Conservation (phyloP, 2,329 filamentous ascomycete genomes). For the Penicillium janthinellum region DNA sequence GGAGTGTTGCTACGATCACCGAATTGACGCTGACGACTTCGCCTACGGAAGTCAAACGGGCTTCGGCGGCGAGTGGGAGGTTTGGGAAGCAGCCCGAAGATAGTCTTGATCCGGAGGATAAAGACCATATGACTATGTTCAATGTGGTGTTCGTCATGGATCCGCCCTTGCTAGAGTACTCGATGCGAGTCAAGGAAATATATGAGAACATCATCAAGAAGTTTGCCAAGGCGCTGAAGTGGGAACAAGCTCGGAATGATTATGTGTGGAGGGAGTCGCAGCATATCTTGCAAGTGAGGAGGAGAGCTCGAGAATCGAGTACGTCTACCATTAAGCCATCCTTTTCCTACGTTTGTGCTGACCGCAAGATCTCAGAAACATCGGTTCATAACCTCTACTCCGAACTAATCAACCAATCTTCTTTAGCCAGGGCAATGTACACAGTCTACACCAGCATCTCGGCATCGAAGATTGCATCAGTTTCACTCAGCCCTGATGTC, state of each 20-base stretch:
- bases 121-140: conserved; percentile 88
- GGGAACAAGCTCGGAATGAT: conserved; percentile 83
- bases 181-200: conserved; percentile 71
- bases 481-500: conserved; percentile 68
- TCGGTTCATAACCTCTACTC: conserved; percentile 44
- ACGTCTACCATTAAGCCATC: conserved; percentile 4
- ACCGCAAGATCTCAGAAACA: conserved; percentile 29
- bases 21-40: conserved; percentile 27
- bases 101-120: conserved; percentile 40
- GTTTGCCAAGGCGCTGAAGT: conserved; percentile 88
- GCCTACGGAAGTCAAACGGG: conserved; percentile 28
- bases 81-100: conserved; percentile 27
- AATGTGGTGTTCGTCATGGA: conserved; percentile 92
- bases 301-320: conserved; percentile 70
- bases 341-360: conserved; percentile 13
- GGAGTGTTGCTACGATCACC: conserved; percentile 32
- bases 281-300: conserved; percentile 76
- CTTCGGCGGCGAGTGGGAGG: conserved; percentile 25
- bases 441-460: conserved; percentile 81
- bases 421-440: conserved; percentile 78
- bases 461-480: conserved; percentile 79
- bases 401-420: conserved; percentile 62
- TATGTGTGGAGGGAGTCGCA: conserved; percentile 93
- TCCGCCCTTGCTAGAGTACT: conserved; percentile 75
- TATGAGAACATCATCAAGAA: conserved; percentile 90